Conservation (phyloP, 768 basidiomycete species). For the Hypholoma fasciculare region DNA sequence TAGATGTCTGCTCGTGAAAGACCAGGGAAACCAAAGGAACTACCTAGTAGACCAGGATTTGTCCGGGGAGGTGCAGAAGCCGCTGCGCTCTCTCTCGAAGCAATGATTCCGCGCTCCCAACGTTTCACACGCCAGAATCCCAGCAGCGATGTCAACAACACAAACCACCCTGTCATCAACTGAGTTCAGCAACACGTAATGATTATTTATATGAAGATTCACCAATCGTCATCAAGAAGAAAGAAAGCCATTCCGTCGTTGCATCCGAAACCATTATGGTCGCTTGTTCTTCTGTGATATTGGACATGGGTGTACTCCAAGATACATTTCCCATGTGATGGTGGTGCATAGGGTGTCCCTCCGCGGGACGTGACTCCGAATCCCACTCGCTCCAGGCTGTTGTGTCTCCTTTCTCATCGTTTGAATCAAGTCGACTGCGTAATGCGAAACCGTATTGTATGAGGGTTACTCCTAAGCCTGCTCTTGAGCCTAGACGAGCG, state of each 20-base stretch:
- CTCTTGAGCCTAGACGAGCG: conserved; percentile 88
- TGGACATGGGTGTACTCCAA: conserved; percentile 19
- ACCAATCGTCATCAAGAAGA: conserved; percentile 91
- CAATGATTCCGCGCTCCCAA: conserved; percentile 79
- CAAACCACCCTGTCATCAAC: conserved; percentile 29
- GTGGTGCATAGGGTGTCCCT: conserved; percentile 11
- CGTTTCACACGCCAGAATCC: conserved; percentile 90
- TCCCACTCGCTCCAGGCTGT: conserved; percentile 31
- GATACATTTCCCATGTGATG: conserved; percentile 25
- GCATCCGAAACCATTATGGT: conserved; percentile 51
- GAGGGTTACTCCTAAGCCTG: conserved; percentile 93
- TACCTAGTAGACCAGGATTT: conserved; percentile 34
- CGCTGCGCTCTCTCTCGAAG: conserved; percentile 40
- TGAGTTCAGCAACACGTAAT: not conserved
- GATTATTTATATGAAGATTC: conserved; percentile 20
- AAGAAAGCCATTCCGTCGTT: conserved; percentile 92
- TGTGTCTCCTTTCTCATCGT: conserved; percentile 29
- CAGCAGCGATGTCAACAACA: conserved; percentile 83
- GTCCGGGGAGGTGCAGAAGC: conserved; percentile 10
- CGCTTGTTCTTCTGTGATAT: conserved; percentile 38
- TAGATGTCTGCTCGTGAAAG: conserved; percentile 41
- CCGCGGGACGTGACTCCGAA: conserved; percentile 29
- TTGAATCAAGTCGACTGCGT: conserved; percentile 51
- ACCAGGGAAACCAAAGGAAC: conserved; percentile 38
- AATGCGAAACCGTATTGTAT: conserved; percentile 93